phyloP scores from a whole-genome alignment of 164 flowering plant genomes.

The Tetrastigma voinierianum region DNA sequence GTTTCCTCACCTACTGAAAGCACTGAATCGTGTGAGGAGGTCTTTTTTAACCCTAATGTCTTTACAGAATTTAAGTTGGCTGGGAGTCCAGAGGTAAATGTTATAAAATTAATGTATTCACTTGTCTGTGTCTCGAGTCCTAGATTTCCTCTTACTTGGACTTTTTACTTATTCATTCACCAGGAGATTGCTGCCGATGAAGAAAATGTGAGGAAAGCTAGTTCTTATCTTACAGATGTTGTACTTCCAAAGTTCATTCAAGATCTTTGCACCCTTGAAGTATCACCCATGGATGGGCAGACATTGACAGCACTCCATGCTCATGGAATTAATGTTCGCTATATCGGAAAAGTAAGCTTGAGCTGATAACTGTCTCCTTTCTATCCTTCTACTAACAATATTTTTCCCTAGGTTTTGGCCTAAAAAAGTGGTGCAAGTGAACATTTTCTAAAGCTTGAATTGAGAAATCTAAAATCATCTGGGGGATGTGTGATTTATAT shows the following conservation, averaged over 20 bases:
- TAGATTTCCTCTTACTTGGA: not conserved
- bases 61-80: constrained; percentile 77
- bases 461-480: not conserved
- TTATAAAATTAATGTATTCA: not conserved
- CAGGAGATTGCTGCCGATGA: constrained; percentile 90
- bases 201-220: constrained; percentile 78
- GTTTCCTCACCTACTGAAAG: constrained; percentile 29
- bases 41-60: constrained; percentile 84
- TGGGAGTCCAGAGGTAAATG: constrained; percentile 67
- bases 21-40: constrained; percentile 35
- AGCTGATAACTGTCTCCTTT: constrained; percentile 1
- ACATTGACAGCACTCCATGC: constrained; percentile 98
- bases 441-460: not conserved
- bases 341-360: constrained; percentile 80
- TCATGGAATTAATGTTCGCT: constrained; percentile 96
- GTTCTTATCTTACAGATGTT: constrained; percentile 46
- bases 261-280: too few relatives aligned
- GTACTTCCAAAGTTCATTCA: too few relatives aligned
- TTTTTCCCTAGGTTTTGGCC: not conserved
- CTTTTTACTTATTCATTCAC: constrained; percentile 4
- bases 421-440: not conserved
- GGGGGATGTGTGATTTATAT: not conserved
- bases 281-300: constrained; percentile 11
- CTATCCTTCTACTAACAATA: not conserved
- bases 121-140: not conserved